phyloP scores from a whole-genome alignment of 169 alveolate genomes.

The Plasmodium vinckei region DNA sequence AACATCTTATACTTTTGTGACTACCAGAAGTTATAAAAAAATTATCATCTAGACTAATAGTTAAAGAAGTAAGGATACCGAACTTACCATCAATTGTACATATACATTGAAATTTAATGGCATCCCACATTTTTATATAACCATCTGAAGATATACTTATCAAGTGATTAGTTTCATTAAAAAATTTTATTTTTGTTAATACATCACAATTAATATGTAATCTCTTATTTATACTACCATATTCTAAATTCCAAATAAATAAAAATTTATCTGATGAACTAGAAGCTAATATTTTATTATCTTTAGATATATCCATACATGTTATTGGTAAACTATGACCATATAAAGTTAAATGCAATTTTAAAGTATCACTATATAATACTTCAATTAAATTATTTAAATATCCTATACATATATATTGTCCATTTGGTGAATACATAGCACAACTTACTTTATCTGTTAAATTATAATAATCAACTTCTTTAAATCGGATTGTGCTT shows the following conservation, averaged over 20 bases:
- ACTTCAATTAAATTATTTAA: conserved; percentile 86
- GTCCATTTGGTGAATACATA: conserved; percentile 81
- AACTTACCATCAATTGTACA: conserved; percentile 80
- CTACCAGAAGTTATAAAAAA: conserved; percentile 80
- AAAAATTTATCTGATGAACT: conserved; percentile 88
- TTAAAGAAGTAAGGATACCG: conserved; percentile 74
- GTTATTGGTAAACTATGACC: conserved; percentile 92
- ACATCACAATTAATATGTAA: conserved; percentile 79
- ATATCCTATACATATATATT: conserved; percentile 85
- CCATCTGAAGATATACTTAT: conserved; percentile 85
- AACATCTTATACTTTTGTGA: conserved; percentile 84
- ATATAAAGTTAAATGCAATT: conserved; percentile 87
- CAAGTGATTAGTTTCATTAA: conserved; percentile 59
- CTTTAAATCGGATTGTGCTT: conserved; percentile 35
- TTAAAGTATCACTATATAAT: conserved; percentile 86
- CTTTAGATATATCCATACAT: conserved; percentile 87
- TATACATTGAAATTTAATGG: conserved; percentile 81
- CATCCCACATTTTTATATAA: conserved; percentile 86
- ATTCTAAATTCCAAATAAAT: conserved; percentile 91
- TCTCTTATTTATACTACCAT: conserved; percentile 87
- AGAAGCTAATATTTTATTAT: conserved; percentile 87
- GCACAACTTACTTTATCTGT: conserved; percentile 79
- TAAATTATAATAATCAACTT: conserved; percentile 37
- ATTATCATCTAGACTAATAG: conserved; percentile 75
- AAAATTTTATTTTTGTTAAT: conserved; percentile 63